Percentiles rank a stretch among this genome's conserved stretches.
These are phyloP conservation scores for Paecilomyces sp. DNA, from an alignment of 2,329 filamentous ascomycete genomes.

Conservation along the genomic window DNA sequence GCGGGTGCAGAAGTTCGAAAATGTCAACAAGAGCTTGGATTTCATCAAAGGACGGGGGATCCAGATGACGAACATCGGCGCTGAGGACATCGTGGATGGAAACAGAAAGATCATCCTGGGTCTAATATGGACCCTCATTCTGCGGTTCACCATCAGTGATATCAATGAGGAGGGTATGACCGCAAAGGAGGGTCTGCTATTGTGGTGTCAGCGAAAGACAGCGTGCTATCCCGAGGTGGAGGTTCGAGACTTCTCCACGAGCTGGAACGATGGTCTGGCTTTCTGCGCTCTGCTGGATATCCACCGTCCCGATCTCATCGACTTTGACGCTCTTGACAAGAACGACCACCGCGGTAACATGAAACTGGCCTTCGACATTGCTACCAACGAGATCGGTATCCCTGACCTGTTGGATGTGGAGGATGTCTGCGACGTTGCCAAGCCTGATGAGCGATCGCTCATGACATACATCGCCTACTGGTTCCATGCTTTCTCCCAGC, in stretches of 20 bases:
- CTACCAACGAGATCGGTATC: constrained; percentile 92
- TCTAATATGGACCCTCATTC: constrained; percentile 96
- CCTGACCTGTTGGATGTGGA: constrained; percentile 93
- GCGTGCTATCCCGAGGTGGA: constrained; percentile 97
- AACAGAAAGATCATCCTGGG: constrained; percentile 97
- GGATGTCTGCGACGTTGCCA: constrained; percentile 93
- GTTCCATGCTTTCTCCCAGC: constrained; percentile 99
- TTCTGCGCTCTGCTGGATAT: constrained; percentile 97
- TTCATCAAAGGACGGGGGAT: constrained; percentile 88
- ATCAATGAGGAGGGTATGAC: constrained; percentile 98
- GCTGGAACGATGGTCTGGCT: constrained; percentile 95
- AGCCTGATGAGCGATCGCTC: constrained; percentile 89
- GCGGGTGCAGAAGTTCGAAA: constrained; percentile 94
- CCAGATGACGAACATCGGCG: constrained; percentile 97
- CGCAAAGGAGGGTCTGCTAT: constrained; percentile 85
- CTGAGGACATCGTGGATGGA: constrained; percentile 95
- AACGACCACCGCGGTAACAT: constrained; percentile 92
- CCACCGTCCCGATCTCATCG: constrained; percentile 92
- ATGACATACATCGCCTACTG: constrained; percentile 99
- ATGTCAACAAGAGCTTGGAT: constrained; percentile 90
- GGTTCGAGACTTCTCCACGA: constrained; percentile 86
- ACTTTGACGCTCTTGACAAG: constrained; percentile 93
- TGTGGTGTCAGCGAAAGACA: constrained; percentile 98
- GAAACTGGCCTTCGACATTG: constrained; percentile 96
- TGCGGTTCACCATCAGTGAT: constrained; percentile 96